Evolutionary conservation across 345 rosid species (phyloP), one percentile per base, ranked within the genome.

Genomic region (Gossypium stocksii): DNA sequence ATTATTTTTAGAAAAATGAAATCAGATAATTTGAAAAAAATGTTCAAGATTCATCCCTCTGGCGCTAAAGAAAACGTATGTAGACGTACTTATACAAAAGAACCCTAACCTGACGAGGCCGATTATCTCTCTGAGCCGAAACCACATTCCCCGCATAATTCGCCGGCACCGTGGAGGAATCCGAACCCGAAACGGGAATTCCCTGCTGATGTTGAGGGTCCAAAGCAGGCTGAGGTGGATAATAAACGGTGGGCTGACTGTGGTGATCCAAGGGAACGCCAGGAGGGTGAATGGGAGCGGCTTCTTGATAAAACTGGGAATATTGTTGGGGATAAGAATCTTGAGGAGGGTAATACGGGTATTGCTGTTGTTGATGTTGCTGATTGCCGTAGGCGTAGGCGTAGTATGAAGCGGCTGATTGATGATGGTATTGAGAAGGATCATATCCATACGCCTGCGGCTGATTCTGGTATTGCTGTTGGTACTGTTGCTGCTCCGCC

Each of bases 241-340:
- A 72, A 76, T 53, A 77, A 7, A 44, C n/a, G 29, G 19, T 23
- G 3, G 44, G 61, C 16, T 67, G 79, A 60, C 29, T 66, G 19
- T 53, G 59, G 27, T 76, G 69, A 20, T 7, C 43, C n/a, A 69
- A 10, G 15, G 77, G 76, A 11, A 80, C 72, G 3, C 80, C 83
- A 9, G 83, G 78, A n/a, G 80, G 80, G 48, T 80, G 73, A 77
- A 72, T 56, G 38, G 83, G 25, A 72, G 72, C 34, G 73, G 72
- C 23, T 34, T 80, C 80, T 51, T 64, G 83, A 62, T 44, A 67
- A 46, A 25, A 77, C 7, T 76, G 82, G 3, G 53, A 1, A 61
- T 62, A 72, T 11, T 66, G 65, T 60, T 72, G 82, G 19, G 77
- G 43, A 64, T 62, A 69, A 62, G 76, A 41, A 48, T 58, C 54